phyloP scores from a whole-genome alignment of 495 filamentous ascomycete species.

The Astrothelium subdiscretum region DNA sequence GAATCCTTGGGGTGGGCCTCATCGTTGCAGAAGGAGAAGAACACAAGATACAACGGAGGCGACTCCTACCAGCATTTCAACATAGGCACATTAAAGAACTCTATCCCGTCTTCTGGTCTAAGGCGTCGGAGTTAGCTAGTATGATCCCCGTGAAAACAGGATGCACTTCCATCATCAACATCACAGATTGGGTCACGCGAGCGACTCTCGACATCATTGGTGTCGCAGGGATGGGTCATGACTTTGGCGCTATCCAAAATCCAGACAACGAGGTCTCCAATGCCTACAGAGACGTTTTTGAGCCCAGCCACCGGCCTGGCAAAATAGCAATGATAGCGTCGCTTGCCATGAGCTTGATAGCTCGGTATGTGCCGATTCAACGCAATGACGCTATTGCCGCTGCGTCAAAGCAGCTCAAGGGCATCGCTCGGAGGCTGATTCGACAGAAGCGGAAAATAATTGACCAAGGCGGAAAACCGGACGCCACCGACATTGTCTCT shows the following conservation, averaged over 20 bases:
- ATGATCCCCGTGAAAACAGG: background rate
- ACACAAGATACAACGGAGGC: conserved; percentile 7
- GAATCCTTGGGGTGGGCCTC: conserved; percentile 8
- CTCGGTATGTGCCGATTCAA: background rate
- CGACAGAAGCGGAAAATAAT: background rate
- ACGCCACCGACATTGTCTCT: conserved; percentile 5
- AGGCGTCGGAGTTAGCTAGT: background rate
- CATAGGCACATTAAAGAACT: conserved; percentile 9
- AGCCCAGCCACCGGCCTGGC: background rate
- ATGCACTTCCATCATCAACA: background rate
- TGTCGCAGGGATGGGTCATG: conserved; percentile 7
- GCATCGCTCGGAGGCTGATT: background rate
- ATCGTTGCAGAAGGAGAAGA: conserved; percentile 7
- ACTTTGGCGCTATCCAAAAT: conserved; percentile 6
- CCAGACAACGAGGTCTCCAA: conserved; percentile 7
- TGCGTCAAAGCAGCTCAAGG: background rate
- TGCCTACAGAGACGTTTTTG: conserved; percentile 4
- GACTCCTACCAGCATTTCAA: conserved; percentile 4
- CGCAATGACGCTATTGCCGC: background rate
- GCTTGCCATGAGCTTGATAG: background rate
- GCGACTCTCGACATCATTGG: conserved; percentile 10
- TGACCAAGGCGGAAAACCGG: background rate
- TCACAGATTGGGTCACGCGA: conserved; percentile 4
- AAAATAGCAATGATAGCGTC: background rate
- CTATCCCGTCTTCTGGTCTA: conserved; percentile 8